Conservation (phyloP, 1,139 yeast genomes). For the Candida labiduridarum region DNA sequence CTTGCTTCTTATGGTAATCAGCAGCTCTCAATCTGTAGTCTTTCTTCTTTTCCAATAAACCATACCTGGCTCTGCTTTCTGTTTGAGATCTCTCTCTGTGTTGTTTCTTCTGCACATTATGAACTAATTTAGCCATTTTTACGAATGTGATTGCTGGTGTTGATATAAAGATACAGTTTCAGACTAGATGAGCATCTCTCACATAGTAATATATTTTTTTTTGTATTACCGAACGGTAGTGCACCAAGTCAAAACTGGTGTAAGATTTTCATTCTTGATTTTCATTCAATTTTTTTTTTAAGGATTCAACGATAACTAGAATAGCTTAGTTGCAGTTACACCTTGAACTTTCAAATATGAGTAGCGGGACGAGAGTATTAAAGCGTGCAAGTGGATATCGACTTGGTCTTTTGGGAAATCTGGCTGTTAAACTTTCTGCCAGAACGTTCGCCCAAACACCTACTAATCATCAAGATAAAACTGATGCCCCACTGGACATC, state of each 20-base stretch:
- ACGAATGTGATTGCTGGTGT: not conserved
- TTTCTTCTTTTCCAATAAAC: constrained; percentile 91
- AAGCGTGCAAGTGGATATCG: not conserved
- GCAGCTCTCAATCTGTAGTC: constrained; percentile 88
- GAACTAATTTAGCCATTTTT: constrained; percentile 76
- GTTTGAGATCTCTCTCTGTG: constrained; percentile 94
- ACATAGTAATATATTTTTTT: not conserved
- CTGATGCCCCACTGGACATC: constrained; percentile 8
- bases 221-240: not conserved
- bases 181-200: constrained; percentile 12
- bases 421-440: not conserved
- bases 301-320: not conserved
- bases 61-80: constrained; percentile 67
- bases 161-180: not conserved
- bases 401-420: not conserved
- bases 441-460: not conserved
- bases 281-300: not conserved
- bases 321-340: not conserved
- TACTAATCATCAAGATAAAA: not conserved
- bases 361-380: not conserved
- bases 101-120: constrained; percentile 92
- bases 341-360: not conserved
- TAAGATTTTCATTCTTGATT: not conserved
- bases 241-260: not conserved
- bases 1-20: constrained; percentile 87